These are phyloP conservation scores for Dictyostelium capitatum DNA, from an alignment of 78 protist genomes.

Conservation along the genomic window DNA sequence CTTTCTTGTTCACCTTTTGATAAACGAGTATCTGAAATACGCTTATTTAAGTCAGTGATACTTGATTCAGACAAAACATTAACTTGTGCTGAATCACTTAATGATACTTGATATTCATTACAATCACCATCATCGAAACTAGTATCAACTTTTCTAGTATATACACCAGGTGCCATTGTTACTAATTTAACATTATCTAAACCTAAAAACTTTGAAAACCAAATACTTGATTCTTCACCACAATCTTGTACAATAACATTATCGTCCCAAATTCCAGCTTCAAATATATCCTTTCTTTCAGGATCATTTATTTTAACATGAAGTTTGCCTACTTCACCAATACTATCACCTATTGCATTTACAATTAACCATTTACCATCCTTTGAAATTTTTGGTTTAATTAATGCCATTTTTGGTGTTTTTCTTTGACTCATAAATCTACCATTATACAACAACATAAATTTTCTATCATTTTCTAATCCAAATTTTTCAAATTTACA, in stretches of 20 bases:
- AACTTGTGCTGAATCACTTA: slow-evolving; percentile 21
- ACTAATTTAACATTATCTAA: not conserved
- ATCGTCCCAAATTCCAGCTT: slow-evolving; percentile 42
- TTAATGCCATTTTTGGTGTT: slow-evolving; percentile 13
- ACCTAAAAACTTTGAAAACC: slow-evolving; percentile 14
- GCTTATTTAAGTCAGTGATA: slow-evolving; percentile 11
- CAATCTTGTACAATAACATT: slow-evolving; percentile 10
- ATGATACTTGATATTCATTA: slow-evolving; percentile 2
- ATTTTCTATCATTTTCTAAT: slow-evolving; percentile 64
- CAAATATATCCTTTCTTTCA: not conserved
- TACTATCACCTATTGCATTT: not conserved
- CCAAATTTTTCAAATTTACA: slow-evolving; percentile 30
- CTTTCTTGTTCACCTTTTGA: not conserved
- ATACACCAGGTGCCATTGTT: not conserved
- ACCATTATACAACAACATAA: slow-evolving; percentile 17
- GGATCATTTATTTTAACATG: not conserved
- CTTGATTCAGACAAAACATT: slow-evolving; percentile 36
- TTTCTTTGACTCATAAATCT: slow-evolving; percentile 52
- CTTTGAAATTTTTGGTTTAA: not conserved
- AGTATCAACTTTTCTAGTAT: slow-evolving; percentile 18
- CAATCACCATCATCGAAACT: too few species aligned
- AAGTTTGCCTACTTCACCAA: not conserved
- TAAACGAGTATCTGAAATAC: slow-evolving; percentile 7
- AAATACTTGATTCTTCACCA: slow-evolving; percentile 21
- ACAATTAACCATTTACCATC: slow-evolving; percentile 29